Evolutionary conservation across 495 filamentous ascomycete species (phyloP).

Genomic region (Beverwykella pulmonaria): DNA sequence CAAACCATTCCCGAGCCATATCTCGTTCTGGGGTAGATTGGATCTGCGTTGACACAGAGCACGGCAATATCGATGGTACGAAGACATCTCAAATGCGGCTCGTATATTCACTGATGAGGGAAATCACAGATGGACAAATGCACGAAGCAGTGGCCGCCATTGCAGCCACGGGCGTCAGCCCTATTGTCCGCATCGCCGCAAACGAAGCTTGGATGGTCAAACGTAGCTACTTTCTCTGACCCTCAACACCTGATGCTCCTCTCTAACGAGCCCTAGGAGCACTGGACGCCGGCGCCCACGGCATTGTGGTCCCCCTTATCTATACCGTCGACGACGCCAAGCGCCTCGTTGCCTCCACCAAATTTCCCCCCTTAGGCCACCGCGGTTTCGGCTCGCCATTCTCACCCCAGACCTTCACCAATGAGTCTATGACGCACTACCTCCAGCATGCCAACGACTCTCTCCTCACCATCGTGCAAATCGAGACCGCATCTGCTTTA

Average conservation of each 20-base stretch:
- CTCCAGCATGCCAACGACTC: slow-evolving; percentile 72
- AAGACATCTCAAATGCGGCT: not conserved
- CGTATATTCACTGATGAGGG: not conserved
- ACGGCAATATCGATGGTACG: slow-evolving; percentile 76
- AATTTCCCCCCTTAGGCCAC: slow-evolving; percentile 46
- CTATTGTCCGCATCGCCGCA: slow-evolving; percentile 47
- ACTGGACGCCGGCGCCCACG: slow-evolving; percentile 50
- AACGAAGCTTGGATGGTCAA: slow-evolving; percentile 52
- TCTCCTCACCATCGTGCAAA: slow-evolving; percentile 75
- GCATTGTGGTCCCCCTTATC: slow-evolving; percentile 49
- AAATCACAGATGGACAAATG: slow-evolving; percentile 68
- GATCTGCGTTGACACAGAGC: slow-evolving; percentile 76
- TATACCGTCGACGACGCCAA: slow-evolving; percentile 44
- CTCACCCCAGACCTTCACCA: slow-evolving; percentile 62
- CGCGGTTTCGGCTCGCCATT: slow-evolving; percentile 49
- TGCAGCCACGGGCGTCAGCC: slow-evolving; percentile 44
- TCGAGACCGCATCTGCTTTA: slow-evolving; percentile 76
- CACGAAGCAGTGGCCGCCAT: slow-evolving; percentile 73
- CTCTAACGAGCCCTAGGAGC: slow-evolving; percentile 32
- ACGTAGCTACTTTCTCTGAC: slow-evolving; percentile 17
- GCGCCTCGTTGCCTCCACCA: slow-evolving; percentile 44
- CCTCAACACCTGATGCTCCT: not conserved
- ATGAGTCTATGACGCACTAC: slow-evolving; percentile 60
- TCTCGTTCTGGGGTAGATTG: slow-evolving; percentile 71
- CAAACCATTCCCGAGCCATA: slow-evolving; percentile 68